These are phyloP conservation scores for Arctium lappa DNA, from an alignment of 129 eudicot genomes.

Conservation along the genomic window DNA sequence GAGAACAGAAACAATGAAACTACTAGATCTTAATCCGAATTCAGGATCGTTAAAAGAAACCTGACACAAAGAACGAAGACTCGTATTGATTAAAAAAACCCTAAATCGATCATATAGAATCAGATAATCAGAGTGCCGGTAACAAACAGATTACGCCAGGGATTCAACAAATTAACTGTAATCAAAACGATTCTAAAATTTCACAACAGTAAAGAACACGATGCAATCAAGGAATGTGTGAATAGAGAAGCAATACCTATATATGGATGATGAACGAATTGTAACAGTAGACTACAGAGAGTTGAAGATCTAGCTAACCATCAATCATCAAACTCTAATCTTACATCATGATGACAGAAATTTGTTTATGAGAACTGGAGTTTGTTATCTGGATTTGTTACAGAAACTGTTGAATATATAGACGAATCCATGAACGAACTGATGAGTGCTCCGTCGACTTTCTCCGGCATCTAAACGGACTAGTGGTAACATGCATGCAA, in stretches of 20 bases:
- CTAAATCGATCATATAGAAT: background rate
- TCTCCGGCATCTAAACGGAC: background rate
- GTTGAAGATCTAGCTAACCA: background rate
- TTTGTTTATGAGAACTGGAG: background rate
- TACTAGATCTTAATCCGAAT: background rate
- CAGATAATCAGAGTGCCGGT: background rate
- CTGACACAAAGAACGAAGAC: background rate
- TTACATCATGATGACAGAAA: background rate
- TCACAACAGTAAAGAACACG: background rate
- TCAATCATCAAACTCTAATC: background rate
- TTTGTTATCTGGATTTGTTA: background rate
- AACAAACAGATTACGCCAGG: background rate
- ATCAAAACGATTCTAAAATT: background rate
- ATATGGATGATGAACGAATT: background rate
- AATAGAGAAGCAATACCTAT: background rate
- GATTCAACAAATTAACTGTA: background rate
- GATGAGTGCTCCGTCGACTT: background rate
- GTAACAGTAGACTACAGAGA: background rate
- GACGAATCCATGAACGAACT: background rate
- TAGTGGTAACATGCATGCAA: background rate
- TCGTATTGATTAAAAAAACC: background rate
- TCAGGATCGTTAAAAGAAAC: background rate
- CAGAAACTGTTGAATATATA: background rate
- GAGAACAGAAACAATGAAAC: background rate
- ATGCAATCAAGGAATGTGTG: background rate